phyloP scores from a whole-genome alignment of 805 yeast genomes.

The Kazachstania viticola region DNA sequence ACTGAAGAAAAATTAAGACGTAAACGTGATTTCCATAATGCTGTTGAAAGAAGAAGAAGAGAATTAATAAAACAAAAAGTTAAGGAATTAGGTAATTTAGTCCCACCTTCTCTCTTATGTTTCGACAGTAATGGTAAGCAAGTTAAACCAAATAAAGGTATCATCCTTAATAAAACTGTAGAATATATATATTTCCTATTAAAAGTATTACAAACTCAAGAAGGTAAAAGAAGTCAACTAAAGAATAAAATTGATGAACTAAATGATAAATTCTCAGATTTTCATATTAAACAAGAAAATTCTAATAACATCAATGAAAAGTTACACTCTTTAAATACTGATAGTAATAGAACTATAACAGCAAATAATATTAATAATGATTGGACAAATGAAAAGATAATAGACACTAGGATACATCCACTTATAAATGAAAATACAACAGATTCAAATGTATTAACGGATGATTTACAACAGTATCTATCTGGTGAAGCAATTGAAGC shows the following conservation, averaged over 20 bases:
- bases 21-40: conserved; percentile 83
- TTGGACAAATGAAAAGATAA: conserved; percentile 12
- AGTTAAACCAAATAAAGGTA: conserved; percentile 71
- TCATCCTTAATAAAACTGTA: conserved; percentile 64
- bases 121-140: conserved; percentile 43
- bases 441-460: conserved; percentile 3
- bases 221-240: conserved; percentile 33
- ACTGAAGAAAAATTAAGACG: conserved; percentile 61
- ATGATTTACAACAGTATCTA: conserved; percentile 22
- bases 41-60: conserved; percentile 85
- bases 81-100: conserved; percentile 66
- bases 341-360: neutral
- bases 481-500: conserved; percentile 24
- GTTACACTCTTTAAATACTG: neutral
- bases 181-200: conserved; percentile 64
- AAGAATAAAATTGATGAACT: conserved; percentile 29
- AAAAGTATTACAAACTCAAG: conserved; percentile 48
- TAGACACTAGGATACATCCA: conserved; percentile 18
- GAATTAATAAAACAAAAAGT: conserved; percentile 85
- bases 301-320: neutral
- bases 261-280: conserved; percentile 9
- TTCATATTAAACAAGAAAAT: conserved; percentile 1
- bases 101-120: conserved; percentile 63
- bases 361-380: neutral
- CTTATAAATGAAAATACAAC: neutral